Evolutionary conservation across 2,329 filamentous ascomycete species (phyloP).

Genomic region (Colletotrichum sp.): DNA sequence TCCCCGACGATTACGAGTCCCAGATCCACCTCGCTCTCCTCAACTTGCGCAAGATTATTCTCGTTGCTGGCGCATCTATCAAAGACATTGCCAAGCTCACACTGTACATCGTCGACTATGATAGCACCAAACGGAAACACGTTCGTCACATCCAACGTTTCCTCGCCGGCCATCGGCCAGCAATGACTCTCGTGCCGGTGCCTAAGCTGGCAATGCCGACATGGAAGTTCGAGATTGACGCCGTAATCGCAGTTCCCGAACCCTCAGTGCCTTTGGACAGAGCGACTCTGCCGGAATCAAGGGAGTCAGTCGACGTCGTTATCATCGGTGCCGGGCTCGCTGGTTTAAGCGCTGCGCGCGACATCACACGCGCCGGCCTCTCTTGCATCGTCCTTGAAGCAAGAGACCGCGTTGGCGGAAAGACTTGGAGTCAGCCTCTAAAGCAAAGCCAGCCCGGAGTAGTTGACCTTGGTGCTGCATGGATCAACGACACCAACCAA

Average conservation of each 20-base stretch:
- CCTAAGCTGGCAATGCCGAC: constrained; percentile 39
- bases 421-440: constrained; percentile 46
- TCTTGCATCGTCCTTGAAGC: constrained; percentile 53
- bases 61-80: constrained; percentile 38
- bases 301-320: constrained; percentile 30
- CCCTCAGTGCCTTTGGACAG: not conserved
- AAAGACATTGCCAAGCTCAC: constrained; percentile 45
- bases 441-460: constrained; percentile 31
- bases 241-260: constrained; percentile 32
- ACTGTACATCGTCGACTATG: constrained; percentile 49
- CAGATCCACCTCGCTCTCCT: constrained; percentile 44
- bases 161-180: constrained; percentile 42
- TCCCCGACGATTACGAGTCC: constrained; percentile 42
- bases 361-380: constrained; percentile 38
- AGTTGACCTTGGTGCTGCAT: constrained; percentile 61
- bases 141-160: constrained; percentile 40
- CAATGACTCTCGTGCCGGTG: constrained; percentile 48
- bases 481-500: constrained; percentile 65
- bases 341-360: constrained; percentile 40
- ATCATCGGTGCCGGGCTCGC: constrained; percentile 52
- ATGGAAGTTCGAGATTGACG: constrained; percentile 50
- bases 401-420: constrained; percentile 55
- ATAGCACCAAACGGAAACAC: constrained; percentile 39
- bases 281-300: not conserved
- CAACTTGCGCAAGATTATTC: constrained; percentile 40